Percentiles rank a stretch among this genome's conserved stretches.
phyloP scores from a whole-genome alignment of 148 eudicot genomes.

The Polygonum aviculare region DNA sequence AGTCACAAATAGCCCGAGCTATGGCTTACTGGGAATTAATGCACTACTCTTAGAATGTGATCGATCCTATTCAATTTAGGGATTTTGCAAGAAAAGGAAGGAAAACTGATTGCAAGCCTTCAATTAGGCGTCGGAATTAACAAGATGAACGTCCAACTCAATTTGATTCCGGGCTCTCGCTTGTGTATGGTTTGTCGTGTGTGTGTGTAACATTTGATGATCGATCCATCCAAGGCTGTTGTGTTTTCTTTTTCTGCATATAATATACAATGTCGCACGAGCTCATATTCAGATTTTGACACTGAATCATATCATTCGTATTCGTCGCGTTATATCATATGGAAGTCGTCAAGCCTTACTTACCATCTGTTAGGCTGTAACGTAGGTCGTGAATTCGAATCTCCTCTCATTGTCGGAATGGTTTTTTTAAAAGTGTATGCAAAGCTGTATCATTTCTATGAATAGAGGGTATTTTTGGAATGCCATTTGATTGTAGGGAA shows the following conservation, averaged over 20 bases:
- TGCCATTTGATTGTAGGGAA: neutral
- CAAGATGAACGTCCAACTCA: neutral
- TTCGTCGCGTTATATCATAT: too few relatives aligned
- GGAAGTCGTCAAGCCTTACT: too few relatives aligned
- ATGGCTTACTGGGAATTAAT: neutral
- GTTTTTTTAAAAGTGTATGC: too few relatives aligned
- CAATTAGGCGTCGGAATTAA: neutral
- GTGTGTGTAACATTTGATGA: neutral
- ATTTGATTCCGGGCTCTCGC: neutral
- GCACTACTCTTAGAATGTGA: neutral
- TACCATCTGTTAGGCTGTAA: too few relatives aligned
- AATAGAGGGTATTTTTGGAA: neutral
- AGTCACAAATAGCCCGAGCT: neutral
- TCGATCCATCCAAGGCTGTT: neutral
- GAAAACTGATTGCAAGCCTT: neutral
- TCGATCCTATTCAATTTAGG: neutral
- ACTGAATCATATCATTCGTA: too few relatives aligned
- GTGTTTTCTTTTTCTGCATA: neutral
- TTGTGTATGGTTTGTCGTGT: neutral
- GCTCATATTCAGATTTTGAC: neutral
- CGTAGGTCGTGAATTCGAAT: too few relatives aligned
- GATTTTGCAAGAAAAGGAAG: neutral
- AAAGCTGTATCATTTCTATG: too few relatives aligned
- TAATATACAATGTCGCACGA: neutral
- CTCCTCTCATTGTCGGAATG: too few relatives aligned